Base-by-base conservation (phyloP, 75 land plant genomes). In the Azolla pinnata region DNA sequence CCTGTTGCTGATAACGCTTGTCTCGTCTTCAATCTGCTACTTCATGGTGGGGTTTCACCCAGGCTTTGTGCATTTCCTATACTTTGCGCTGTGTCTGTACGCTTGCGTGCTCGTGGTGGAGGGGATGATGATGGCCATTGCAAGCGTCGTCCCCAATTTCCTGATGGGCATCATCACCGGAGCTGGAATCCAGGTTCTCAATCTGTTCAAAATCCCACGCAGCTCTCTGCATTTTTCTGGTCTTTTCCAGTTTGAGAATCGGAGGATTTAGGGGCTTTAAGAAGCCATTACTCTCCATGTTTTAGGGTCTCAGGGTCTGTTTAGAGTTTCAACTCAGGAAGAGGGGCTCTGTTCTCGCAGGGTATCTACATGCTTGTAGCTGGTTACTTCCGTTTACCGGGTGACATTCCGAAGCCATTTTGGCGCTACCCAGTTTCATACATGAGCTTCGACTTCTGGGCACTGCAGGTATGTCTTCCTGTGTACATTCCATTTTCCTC, bases 371-470 rank as follows among this genome's bases (percentile, higher is more conserved):
- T 90, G 93, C 69, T 90, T 82, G 75, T 83, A 0, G 54, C 88
- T 28, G 96, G 96, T 4, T 90, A 71, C 63, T 87, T 90, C 65
- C 64, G 93, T 9, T 44, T 77, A 44, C 33, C 75, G 23, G 74
- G 71, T 28, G 96, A 87, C 48, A 75, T 90, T 50, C 96, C 96
- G n/a, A 90, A 87, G 74, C 76, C 81, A 2, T 25, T 87, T 0
- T 90, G 97, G 97, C 73, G 83, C 2, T 90, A 90, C 62, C 95
- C 96, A 25, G 57, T 90, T 28, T 84, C 93, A 0, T 90, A 84
- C 60, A 24, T 90, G 4, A 77, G 74, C 45, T 90, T 74, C 62
- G 75, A 75, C 5, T 68, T 84, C 44, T 87, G 84, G 84, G 76
- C 75, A 4, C 50, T 90, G 31, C 88, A 90, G 97, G 97, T 88